Evolutionary conservation across 805 yeast genomes (phyloP), one percentile per base, ranked within the genome.

Genomic region (Peterozyma xylosa): DNA sequence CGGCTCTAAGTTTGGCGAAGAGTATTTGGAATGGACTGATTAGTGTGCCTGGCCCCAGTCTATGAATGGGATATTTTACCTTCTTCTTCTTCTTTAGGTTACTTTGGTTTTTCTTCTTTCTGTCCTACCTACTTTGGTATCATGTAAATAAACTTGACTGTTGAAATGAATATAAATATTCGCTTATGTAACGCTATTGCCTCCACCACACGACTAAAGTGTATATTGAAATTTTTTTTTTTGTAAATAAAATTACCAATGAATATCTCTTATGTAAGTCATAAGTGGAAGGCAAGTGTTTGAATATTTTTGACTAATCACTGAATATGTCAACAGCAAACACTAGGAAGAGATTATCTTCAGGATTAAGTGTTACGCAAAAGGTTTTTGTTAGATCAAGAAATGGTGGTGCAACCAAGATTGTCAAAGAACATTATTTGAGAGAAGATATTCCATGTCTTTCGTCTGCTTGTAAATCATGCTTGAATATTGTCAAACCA

Each of bases 381-480:
- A 91, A 91, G 62, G 96, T 93, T 13, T 91, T 86, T 66, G 96
- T 93, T 45, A 70, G 96, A 54, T 86, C 96, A 2, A 74, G 93
- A 54, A 80, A 84, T 49, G 98, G 98, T 9, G 82, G 82, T 38
- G 96, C 97, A 5, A 74, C 89, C 33, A 91, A 93, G 60, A 76
- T 93, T 27, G 96, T 91, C 9, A 74, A 97, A 51, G 99, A 93
- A 59, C 99, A 91, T 62, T 93, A 93, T 58, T 68, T 93, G 45
- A 75, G 99, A 61, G 78, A 77, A 43, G 99, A 93, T 63, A 88
- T 93, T 41, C 96, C 97, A 15, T 93, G 99, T 63, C 79, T 82
- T 42, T 86, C 96, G 2, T 70, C 67, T 50, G 67, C 76, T 1
- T 93, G 99, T 63, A 55, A 64, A 9, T 58, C 55, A 33, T 93